Conservation (phyloP, 805 yeast species). For the Candida lessepsii region DNA sequence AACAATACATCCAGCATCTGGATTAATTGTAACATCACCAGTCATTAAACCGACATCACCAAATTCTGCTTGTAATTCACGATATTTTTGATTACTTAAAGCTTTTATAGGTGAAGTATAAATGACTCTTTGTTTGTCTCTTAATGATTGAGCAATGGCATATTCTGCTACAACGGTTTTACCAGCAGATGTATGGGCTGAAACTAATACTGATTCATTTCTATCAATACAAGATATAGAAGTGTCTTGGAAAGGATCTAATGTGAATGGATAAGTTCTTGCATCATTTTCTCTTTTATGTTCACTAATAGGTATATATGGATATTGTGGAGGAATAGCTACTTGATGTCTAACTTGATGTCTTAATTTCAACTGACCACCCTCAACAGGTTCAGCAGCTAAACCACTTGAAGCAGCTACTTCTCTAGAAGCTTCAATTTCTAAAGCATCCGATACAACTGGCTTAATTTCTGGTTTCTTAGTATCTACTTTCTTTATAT, state of each 20-base stretch:
- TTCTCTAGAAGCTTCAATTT: slow-evolving; percentile 85
- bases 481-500: slow-evolving; percentile 14
- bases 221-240: slow-evolving; percentile 95
- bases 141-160: slow-evolving; percentile 91
- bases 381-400: slow-evolving; percentile 16
- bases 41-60: slow-evolving; percentile 98
- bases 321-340: slow-evolving; percentile 89
- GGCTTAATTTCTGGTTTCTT: slow-evolving; percentile 54
- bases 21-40: slow-evolving; percentile 97
- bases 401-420: slow-evolving; percentile 81
- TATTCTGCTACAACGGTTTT: slow-evolving; percentile 97
- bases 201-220: slow-evolving; percentile 89
- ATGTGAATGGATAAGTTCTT: slow-evolving; percentile 82
- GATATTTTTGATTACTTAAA: slow-evolving; percentile 86
- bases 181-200: slow-evolving; percentile 98
- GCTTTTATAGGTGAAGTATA: slow-evolving; percentile 97
- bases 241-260: slow-evolving; percentile 98
- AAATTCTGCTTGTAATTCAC: slow-evolving; percentile 89
- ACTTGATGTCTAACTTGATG: slow-evolving; percentile 98
- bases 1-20: slow-evolving; percentile 92
- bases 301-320: slow-evolving; percentile 83
- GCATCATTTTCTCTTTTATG: slow-evolving; percentile 81
- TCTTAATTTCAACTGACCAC: slow-evolving; percentile 58
- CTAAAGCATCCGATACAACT: slow-evolving; percentile 81
- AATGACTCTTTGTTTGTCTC: slow-evolving; percentile 89